Evolutionary conservation across 441 rosid species (phyloP), one percentile per base, ranked within the genome.

Genomic region (Adansonia grandidieri): DNA sequence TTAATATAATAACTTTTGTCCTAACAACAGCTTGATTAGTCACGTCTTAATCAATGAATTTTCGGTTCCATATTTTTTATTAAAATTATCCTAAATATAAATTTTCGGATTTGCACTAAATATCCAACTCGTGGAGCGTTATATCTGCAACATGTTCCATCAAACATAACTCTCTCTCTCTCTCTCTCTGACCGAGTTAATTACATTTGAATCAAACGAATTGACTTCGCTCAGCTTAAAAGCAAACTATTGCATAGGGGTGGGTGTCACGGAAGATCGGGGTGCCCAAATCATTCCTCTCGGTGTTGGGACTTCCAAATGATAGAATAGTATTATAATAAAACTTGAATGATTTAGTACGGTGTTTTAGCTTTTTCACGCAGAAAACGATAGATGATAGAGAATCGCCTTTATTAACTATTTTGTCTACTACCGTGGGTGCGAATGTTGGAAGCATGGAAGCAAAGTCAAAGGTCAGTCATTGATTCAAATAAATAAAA

Each of bases 361-460:
- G 66, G 71, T n/a, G 72, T 20, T 51, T 51, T 47, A 54, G 70
- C 71, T 28, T 65, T 72, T 76, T 40, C 85, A 78, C 68, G 82
- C 81, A 80, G 81, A 78, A 75, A 80, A 84, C 75, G 79, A 81
- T 73, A 63, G 79, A 62, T 62, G 32, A 19, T 20, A 56, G 42
- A 60, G 74, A 51, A 6, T 17, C 22, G 74, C 81, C 74, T 75
- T 77, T 76, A 28, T 28, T 28, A 28, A 74, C 82, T 85, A 81
- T 69, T 85, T 83, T 87, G 88, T 88, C 88, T 77, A 80, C 75
- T 87, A 71, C 82, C 76, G 70, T 28, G 76, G 90, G 87, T 87
- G 88, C 88, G 93, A 88, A 87, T 92, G 97, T 92, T 89, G 91
- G 93, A 88, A 90, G 88, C 88, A 92, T 86, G 94, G 97, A 89